Evolutionary conservation across 2,329 filamentous ascomycete species (phyloP).

Genomic region (Harringtonia aguacate): DNA sequence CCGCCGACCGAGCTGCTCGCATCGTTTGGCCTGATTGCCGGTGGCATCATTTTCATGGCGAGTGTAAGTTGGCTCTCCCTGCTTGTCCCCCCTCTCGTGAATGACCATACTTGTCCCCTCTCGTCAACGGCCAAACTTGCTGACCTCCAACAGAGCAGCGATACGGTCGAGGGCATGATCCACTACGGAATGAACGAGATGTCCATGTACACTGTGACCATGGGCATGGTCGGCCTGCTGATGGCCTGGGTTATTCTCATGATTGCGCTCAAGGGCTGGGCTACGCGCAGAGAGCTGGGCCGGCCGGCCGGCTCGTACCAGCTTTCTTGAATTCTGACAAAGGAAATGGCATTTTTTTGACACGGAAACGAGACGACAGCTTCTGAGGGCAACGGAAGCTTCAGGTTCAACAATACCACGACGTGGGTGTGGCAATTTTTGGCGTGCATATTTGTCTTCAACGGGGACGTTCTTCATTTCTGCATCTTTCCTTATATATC

Average conservation of each 20-base stretch:
- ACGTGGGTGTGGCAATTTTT: neutral
- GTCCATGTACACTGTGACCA: conserved; percentile 83
- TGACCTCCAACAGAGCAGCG: conserved; percentile 44
- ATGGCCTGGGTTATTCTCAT: conserved; percentile 77
- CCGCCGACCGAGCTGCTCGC: conserved; percentile 85
- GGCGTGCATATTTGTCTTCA: conserved; percentile 1
- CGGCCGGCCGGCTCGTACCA: conserved; percentile 12
- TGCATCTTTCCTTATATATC: conserved; percentile 9
- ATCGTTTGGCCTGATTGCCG: conserved; percentile 76
- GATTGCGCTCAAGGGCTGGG: conserved; percentile 84
- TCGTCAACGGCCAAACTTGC: neutral
- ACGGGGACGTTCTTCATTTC: conserved; percentile 1
- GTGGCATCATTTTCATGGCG: conserved; percentile 86
- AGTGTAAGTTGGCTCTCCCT: conserved; percentile 69
- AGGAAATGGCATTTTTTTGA: neutral
- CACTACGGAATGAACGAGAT: conserved; percentile 72
- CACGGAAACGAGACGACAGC: neutral
- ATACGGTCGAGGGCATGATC: conserved; percentile 69
- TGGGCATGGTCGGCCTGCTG: conserved; percentile 71
- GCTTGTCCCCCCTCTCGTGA: neutral
- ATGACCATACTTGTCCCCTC: neutral
- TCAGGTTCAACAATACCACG: neutral
- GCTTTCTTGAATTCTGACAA: conserved; percentile 3
- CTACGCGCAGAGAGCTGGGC: conserved; percentile 37
- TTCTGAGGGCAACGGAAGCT: too few species aligned